Percentiles rank a stretch among this genome's conserved stretches.
phyloP scores from a whole-genome alignment of 106 monocot genomes.

The Triglochin maritima region DNA sequence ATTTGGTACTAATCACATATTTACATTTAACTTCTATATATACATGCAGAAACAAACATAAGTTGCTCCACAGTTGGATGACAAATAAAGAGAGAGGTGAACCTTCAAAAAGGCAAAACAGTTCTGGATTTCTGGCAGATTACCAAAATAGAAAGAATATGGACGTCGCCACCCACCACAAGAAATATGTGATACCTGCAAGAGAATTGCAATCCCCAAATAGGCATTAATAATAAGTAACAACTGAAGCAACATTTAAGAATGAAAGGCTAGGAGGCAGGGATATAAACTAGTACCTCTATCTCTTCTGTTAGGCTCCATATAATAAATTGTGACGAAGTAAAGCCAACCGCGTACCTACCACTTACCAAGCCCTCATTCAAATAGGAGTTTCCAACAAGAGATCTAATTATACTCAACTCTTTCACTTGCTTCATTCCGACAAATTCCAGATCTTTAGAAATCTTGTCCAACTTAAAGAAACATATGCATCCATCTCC shows the following conservation, averaged over 20 bases:
- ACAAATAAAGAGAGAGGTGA: not conserved
- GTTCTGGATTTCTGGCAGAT: constrained; percentile 54
- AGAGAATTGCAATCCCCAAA: not conserved
- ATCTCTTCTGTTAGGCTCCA: constrained; percentile 65
- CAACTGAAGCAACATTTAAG: not conserved
- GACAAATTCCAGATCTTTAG: constrained; percentile 43
- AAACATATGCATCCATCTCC: constrained; percentile 97
- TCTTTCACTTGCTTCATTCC: constrained; percentile 95
- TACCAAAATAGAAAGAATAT: constrained; percentile 72
- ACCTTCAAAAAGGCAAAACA: constrained; percentile 97
- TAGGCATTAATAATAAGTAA: too few species aligned
- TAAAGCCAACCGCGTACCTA: constrained; percentile 74
- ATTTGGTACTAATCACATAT: too few species aligned
- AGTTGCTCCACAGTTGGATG: not conserved
- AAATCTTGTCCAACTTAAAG: constrained; percentile 46
- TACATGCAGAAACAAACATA: too few species aligned
- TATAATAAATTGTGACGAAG: constrained; percentile 77
- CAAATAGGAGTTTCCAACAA: constrained; percentile 15
- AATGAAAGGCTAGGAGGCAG: not conserved
- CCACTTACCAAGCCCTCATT: constrained; percentile 13
- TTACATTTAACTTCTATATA: too few species aligned
- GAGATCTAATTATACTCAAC: constrained; percentile 52
- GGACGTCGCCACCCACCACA: constrained; percentile 97
- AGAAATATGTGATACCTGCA: constrained; percentile 55
- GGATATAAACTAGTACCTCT: constrained; percentile 36